These are phyloP conservation scores for Coriolopsis trogii DNA, from an alignment of 1,284 basidiomycete genomes.

Conservation along the genomic window DNA sequence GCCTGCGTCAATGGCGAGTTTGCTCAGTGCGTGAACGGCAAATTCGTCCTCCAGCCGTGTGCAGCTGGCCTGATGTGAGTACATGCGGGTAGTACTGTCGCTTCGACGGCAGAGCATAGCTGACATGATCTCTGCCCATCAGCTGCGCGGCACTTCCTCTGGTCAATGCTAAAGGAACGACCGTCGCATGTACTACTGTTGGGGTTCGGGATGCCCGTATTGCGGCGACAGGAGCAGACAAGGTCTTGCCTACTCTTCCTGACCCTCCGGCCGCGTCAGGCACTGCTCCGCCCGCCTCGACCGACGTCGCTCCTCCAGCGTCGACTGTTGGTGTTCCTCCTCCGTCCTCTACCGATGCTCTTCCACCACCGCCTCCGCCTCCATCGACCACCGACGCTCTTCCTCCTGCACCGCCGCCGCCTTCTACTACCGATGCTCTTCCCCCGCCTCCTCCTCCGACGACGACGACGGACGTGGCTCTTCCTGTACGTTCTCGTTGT, in stretches of 20 bases:
- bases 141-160: conserved; percentile 60
- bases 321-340: background rate
- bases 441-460: background rate
- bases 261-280: too few species aligned
- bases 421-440: conserved; percentile 1
- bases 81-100: background rate
- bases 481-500: background rate
- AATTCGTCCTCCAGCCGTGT: conserved; percentile 48
- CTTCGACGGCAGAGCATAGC: background rate
- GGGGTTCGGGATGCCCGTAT: conserved; percentile 43
- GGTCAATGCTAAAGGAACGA: conserved; percentile 45
- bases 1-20: conserved; percentile 50
- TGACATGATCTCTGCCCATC: background rate
- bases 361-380: conserved; percentile 4
- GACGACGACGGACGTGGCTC: background rate
- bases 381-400: conserved; percentile 2
- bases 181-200: conserved; percentile 48
- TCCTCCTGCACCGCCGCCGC: background rate
- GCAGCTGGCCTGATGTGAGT: conserved; percentile 46
- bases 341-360: background rate
- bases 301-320: too few species aligned
- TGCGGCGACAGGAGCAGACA: conserved; percentile 41
- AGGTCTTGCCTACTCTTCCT: too few species aligned
- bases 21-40: conserved; percentile 54
- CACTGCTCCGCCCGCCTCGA: too few species aligned